Base-by-base conservation (phyloP, 495 filamentous ascomycete genomes). In the Astrocystis sublimbata region DNA sequence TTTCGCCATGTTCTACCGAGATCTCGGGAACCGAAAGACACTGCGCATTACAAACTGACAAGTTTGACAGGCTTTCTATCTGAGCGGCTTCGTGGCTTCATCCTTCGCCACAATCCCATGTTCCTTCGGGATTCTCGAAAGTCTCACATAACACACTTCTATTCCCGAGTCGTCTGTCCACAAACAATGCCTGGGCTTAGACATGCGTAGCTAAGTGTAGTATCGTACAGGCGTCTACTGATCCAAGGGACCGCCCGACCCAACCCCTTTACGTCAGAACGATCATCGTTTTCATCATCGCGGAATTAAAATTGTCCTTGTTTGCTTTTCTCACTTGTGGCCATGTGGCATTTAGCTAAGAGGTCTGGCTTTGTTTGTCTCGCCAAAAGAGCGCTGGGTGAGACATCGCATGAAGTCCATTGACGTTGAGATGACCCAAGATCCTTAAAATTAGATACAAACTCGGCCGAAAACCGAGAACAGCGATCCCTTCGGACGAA, bases 401-500 rank as follows among this genome's bases (percentile, higher is more conserved):
- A 57, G 38, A 57, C 54, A 41, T 57, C n/a, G 54, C 54, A 45
- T 45, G 26, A 57, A 57, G 9, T 33, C 12, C 26, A 40, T 40
- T 57, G 40, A 57, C 54, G 40, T 40, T 30, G 23, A n/a, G n/a
- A n/a, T n/a, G 36, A 56, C 10, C 24, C 33, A 23, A 21, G n/a
- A 36, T 31, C 49, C 31, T n/a, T 7, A 42, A 10, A 1, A 10
- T n/a, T n/a, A n/a, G n/a, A n/a, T n/a, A n/a, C n/a, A 9, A 57
- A 9, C 17, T 35, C 54, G 28, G 54, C 40, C 38, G 54, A 57
- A 19, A 31, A 31, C 45, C 45, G 45, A 47, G 23, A 49, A 49
- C 23, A 23, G 4, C 24, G n/a, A 26, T 41, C 30, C 35, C 52
- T 42, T 8, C n/a, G n/a, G 28, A 26, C 4, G 7, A 40, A 17